A percentile compares a stretch with the other conserved stretches of the same genome.
Conservation (phyloP, 352 stramenopile species). For the Phytophthora capsici region DNA sequence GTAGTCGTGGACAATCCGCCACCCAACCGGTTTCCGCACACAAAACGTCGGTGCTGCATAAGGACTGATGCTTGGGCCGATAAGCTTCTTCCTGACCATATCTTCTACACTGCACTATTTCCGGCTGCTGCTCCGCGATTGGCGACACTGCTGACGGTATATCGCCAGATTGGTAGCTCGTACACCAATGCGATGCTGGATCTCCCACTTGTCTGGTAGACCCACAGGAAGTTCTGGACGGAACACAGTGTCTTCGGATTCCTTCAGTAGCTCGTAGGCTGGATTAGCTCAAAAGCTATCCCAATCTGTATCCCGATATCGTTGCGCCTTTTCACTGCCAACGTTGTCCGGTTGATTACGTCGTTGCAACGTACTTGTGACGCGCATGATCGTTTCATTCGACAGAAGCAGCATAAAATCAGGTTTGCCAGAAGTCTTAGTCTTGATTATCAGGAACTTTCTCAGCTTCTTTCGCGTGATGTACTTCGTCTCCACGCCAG, state of each 20-base stretch:
- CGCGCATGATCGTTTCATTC: constrained; percentile 15
- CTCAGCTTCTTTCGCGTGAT: constrained; percentile 11
- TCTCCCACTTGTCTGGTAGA: constrained; percentile 8
- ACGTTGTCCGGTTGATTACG: constrained; percentile 13
- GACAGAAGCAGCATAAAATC: constrained; percentile 26
- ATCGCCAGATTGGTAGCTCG: neutral
- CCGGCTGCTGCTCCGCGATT: too few relatives aligned
- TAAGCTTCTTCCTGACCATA: constrained; percentile 1
- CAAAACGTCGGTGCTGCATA: constrained; percentile 17
- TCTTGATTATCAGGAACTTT: constrained; percentile 22
- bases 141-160: constrained; percentile 12
- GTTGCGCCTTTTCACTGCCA: constrained; percentile 16
- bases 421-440: constrained; percentile 7
- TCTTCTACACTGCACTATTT: neutral
- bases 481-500: constrained; percentile 9
- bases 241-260: constrained; percentile 8
- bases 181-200: constrained; percentile 5
- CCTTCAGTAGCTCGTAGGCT: constrained; percentile 1
- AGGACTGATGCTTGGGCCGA: constrained; percentile 10
- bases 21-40: constrained; percentile 8
- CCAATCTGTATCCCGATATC: constrained; percentile 21
- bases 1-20: constrained; percentile 5
- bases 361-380: constrained; percentile 2
- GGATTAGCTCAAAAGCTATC: neutral
- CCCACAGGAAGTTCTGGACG: constrained; percentile 11